Evolutionary conservation across 2,329 filamentous ascomycete species (phyloP).

Genomic region (Sodiomyces alkalinus): DNA sequence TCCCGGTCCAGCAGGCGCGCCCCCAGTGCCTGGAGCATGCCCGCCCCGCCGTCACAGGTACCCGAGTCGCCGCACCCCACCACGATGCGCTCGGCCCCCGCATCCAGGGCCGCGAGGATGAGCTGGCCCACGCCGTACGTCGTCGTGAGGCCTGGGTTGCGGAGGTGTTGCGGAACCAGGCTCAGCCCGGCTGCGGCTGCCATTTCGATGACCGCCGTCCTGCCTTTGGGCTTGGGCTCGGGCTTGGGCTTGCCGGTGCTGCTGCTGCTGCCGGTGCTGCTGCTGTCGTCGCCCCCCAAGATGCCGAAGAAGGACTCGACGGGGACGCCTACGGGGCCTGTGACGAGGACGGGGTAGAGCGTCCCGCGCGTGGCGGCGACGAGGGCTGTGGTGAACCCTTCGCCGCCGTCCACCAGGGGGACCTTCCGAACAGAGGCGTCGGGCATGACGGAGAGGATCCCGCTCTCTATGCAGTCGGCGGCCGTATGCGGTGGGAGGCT

Average conservation of each 20-base stretch:
- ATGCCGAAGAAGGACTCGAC: constrained; percentile 31
- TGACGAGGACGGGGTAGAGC: constrained; percentile 21
- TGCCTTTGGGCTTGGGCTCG: constrained; percentile 2
- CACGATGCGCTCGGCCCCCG: constrained; percentile 27
- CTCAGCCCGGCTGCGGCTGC: constrained; percentile 35
- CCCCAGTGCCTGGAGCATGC: constrained; percentile 38
- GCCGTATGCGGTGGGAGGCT: constrained; percentile 31
- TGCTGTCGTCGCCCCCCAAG: constrained; percentile 17
- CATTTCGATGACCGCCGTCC: constrained; percentile 35
- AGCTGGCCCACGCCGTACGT: constrained; percentile 36
- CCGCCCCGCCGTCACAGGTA: constrained; percentile 35
- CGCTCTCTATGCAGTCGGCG: constrained; percentile 32
- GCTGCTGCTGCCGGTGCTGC: no score
- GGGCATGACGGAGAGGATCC: constrained; percentile 27
- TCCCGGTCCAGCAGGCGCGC: constrained; percentile 23
- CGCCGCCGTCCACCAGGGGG: constrained; percentile 36
- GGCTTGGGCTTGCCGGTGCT: constrained; percentile 5
- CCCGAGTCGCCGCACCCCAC: constrained; percentile 39
- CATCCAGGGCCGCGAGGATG: constrained; percentile 27
- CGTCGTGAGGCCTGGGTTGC: constrained; percentile 31
- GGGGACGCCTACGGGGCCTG: constrained; percentile 24
- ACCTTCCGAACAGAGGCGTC: constrained; percentile 27
- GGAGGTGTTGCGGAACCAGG: constrained; percentile 25
- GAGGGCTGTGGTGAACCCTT: constrained; percentile 32
- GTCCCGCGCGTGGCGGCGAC: constrained; percentile 25